These are phyloP conservation scores for Candida freyschussii DNA, from an alignment of 1,139 yeast species.

Conservation along the genomic window DNA sequence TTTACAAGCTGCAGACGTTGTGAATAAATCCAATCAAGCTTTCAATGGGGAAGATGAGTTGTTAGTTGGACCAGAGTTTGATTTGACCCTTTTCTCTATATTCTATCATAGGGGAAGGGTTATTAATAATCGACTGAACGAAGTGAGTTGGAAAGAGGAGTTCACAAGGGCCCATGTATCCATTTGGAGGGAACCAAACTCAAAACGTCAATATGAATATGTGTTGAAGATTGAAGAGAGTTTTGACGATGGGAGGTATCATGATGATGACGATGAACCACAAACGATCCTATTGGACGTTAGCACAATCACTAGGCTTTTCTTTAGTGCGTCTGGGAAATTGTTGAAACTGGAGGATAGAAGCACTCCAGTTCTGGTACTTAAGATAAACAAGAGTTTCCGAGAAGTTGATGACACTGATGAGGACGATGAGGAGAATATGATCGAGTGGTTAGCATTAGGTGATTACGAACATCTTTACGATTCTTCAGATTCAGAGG, in stretches of 20 bases:
- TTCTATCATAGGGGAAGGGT: conserved; percentile 57
- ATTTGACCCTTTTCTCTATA: conserved; percentile 55
- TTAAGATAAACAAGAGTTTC: conserved; percentile 41
- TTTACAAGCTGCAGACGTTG: conserved; percentile 55
- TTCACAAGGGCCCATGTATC: conserved; percentile 51
- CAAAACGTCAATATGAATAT: conserved; percentile 35
- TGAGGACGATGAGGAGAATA: conserved; percentile 18
- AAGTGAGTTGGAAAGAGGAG: conserved; percentile 72
- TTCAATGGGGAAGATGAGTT: conserved; percentile 17
- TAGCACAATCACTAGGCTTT: conserved; percentile 45
- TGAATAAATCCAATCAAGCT: conserved; percentile 38
- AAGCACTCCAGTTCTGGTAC: conserved; percentile 62
- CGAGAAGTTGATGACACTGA: conserved; percentile 17
- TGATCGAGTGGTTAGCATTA: conserved; percentile 30
- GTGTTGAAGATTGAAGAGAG: conserved; percentile 49
- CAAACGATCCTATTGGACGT: conserved; percentile 36
- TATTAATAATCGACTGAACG: conserved; percentile 31
- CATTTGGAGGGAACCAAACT: conserved; percentile 31
- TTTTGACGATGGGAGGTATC: conserved; percentile 72
- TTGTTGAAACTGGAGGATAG: conserved; percentile 61
- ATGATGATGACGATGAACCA: conserved; percentile 49
- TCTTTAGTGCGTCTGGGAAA: conserved; percentile 71
- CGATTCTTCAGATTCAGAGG: conserved; percentile 15
- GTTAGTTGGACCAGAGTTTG: conserved; percentile 60
- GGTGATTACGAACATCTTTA: conserved; percentile 29